Evolutionary conservation across 2,329 filamentous ascomycete species (phyloP), one percentile per base, ranked within the genome.

Genomic region (Metarhizium robertsii): DNA sequence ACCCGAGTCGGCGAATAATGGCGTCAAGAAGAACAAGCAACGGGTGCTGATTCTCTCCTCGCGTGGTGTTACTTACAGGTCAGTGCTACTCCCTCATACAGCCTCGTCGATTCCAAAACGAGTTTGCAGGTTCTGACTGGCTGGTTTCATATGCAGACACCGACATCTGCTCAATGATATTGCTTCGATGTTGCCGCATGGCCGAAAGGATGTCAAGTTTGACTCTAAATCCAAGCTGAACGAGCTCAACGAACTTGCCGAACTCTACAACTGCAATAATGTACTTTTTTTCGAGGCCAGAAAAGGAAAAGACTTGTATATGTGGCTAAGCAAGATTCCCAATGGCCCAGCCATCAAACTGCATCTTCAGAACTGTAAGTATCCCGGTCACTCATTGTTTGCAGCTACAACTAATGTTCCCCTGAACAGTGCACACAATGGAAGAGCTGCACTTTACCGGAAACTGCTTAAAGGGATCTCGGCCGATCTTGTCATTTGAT

Each of bases 391-490:
- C 14, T 20, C 20, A 8, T 13, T 16, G 30, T 25, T 32, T 53
- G 16, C 32, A 10, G 38, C 20, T 14, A 34, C 8, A 5, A 53
- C 67, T 70, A 62, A 72, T 55, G 46, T 14, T 5, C 18, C n/a
- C 5, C 7, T 18, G 29, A n/a, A 48, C 62, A 88, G 80, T 96
- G 67, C 92, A 96, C 74, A 96, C 92, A 10, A 96, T 95, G 90
- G 90, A 92, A 67, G 94, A 99, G 71, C 79, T 99, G 40, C 90
- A 96, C 67, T 97, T 99, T 71, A 92, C 91, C 16, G 94, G 94
- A 54, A 99, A 99, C 77, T 96, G 92, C 69, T 77, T 97, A 59
- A 96, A 96, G 74, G 94, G 94, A 57, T 94, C 90, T 32, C 80
- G 94, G 40, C 92, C 94, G 1, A 78, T 99, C 43, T 84, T 99